These are phyloP conservation scores for Pascua sp. DNA, from an alignment of 1,284 basidiomycete genomes.

Conservation along the genomic window DNA sequence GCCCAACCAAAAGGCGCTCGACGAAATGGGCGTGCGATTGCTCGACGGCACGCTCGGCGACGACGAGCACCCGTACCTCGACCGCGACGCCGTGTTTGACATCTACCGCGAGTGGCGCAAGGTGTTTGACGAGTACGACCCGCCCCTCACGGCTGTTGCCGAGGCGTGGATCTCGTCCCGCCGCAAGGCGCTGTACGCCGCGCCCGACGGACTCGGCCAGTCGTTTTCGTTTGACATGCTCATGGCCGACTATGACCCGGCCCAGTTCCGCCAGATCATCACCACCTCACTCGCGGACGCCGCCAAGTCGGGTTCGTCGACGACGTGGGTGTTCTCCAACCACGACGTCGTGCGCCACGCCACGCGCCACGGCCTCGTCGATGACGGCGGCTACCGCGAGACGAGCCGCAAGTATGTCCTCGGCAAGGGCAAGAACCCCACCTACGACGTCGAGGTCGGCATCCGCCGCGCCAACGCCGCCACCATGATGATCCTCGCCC, in stretches of 20 bases:
- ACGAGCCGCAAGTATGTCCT: slow-evolving; percentile 22
- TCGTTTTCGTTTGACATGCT: slow-evolving; percentile 46
- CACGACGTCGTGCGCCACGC: slow-evolving; percentile 42
- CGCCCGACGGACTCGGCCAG: slow-evolving; percentile 35
- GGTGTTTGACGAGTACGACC: slow-evolving; percentile 43
- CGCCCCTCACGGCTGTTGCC: slow-evolving; percentile 43
- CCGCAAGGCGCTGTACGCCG: slow-evolving; percentile 39
- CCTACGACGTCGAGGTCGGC: slow-evolving; percentile 26
- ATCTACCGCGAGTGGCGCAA: slow-evolving; percentile 41
- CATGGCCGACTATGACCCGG: slow-evolving; percentile 29
- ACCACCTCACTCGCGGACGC: slow-evolving; percentile 24
- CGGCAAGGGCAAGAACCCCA: slow-evolving; percentile 16
- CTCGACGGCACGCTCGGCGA: slow-evolving; percentile 18
- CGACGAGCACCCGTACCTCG: slow-evolving; percentile 30
- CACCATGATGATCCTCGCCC: slow-evolving; percentile 37
- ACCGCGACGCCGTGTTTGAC: slow-evolving; percentile 37
- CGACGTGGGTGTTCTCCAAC: slow-evolving; percentile 44
- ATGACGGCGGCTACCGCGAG: slow-evolving; percentile 16
- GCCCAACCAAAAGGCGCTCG: slow-evolving; percentile 14
- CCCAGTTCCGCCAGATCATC: slow-evolving; percentile 23
- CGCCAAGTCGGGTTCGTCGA: slow-evolving; percentile 22
- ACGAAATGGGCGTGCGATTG: slow-evolving; percentile 11
- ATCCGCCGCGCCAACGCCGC: slow-evolving; percentile 31
- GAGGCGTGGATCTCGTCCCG: slow-evolving; percentile 39
- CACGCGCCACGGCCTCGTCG: slow-evolving; percentile 34